Conservation (phyloP, 768 basidiomycete genomes). For the Serendipita sp. region DNA sequence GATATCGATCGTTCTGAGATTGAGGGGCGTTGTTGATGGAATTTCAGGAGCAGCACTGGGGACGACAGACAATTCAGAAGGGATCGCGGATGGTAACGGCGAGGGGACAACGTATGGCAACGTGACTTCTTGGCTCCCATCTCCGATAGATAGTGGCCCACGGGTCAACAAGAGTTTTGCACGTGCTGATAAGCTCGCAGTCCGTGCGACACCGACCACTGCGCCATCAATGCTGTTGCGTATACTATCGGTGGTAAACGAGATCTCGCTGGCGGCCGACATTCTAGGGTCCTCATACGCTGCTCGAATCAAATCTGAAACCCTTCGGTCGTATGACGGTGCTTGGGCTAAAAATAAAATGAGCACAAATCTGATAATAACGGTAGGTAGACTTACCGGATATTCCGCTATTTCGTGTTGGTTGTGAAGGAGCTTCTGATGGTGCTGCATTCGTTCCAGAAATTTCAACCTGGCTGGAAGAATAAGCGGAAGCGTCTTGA, state of each 20-base stretch:
- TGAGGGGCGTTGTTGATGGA: neutral
- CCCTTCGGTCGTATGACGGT: neutral
- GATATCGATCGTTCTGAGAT: neutral
- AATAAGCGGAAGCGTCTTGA: neutral
- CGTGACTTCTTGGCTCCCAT: neutral
- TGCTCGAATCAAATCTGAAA: neutral
- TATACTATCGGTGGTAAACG: neutral
- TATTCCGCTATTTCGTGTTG: neutral
- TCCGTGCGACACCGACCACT: neutral
- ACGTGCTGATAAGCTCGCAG: neutral
- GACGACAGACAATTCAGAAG: neutral
- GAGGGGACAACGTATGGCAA: neutral
- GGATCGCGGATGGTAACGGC: neutral
- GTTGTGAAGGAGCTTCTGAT: neutral
- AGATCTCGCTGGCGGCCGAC: neutral
- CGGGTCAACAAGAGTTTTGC: neutral
- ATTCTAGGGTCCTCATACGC: neutral
- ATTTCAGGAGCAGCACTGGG: neutral
- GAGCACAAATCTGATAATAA: neutral
- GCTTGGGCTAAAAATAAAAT: neutral
- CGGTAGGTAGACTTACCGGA: neutral
- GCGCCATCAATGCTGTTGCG: slow-evolving; percentile 3
- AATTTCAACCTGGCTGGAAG: neutral
- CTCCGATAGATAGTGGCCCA: slow-evolving; percentile 1
- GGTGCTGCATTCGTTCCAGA: neutral